phyloP scores from a whole-genome alignment of 2,329 filamentous ascomycete genomes.

The Diaporthe destruens region DNA sequence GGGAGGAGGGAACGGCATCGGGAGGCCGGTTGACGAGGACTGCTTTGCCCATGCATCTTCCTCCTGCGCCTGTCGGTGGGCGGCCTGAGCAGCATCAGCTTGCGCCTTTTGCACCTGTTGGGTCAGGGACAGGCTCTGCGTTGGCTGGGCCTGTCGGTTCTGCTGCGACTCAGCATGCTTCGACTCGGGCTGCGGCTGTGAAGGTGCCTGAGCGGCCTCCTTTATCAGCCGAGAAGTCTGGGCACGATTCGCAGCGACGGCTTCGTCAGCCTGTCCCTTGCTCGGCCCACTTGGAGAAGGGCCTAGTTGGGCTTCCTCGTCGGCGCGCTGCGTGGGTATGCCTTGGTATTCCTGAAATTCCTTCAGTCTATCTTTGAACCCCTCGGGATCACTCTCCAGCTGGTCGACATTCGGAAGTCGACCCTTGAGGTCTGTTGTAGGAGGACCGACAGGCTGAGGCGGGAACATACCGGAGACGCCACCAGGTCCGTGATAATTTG shows the following conservation, averaged over 20 bases:
- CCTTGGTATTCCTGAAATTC: constrained; percentile 85
- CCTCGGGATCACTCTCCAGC: constrained; percentile 67
- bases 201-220: constrained; percentile 43
- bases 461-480: constrained; percentile 50
- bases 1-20: constrained; percentile 80
- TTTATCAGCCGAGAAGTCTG: constrained; percentile 40
- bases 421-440: constrained; percentile 53
- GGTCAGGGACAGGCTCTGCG: constrained; percentile 76
- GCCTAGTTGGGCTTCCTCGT: constrained; percentile 53
- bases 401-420: constrained; percentile 65
- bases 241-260: constrained; percentile 32
- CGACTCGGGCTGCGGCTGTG: constrained; percentile 41
- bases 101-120: constrained; percentile 87
- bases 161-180: constrained; percentile 43
- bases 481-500: constrained; percentile 54
- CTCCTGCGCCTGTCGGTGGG: constrained; percentile 64
- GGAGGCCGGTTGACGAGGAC: constrained; percentile 72
- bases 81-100: constrained; percentile 56
- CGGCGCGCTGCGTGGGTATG: constrained; percentile 63
- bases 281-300: constrained; percentile 42
- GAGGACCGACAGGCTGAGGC: constrained; percentile 55
- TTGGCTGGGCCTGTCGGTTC: constrained; percentile 44
- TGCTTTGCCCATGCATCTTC: constrained; percentile 66
- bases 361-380: constrained; percentile 78
- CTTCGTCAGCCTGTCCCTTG: constrained; percentile 41